These are phyloP conservation scores for Peronospora tabacina DNA, from an alignment of 352 stramenopile species.

Conservation along the genomic window DNA sequence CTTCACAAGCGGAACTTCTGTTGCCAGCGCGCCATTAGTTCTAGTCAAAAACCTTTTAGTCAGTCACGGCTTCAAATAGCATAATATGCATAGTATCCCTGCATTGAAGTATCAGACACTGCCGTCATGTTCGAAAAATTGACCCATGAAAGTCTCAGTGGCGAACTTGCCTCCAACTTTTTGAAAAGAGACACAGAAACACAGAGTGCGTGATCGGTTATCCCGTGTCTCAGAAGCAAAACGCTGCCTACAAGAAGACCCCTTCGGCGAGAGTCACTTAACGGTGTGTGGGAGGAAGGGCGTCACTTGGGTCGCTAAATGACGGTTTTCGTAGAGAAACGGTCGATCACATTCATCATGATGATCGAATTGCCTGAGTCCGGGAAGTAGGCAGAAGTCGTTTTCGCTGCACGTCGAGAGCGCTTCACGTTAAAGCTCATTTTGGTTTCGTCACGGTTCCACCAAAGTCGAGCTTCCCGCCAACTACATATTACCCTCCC, in stretches of 20 bases:
- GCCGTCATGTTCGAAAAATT: conserved; percentile 2
- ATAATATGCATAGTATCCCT: background rate
- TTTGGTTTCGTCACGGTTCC: conserved; percentile 19
- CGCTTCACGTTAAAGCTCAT: conserved; percentile 11
- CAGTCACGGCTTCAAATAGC: background rate
- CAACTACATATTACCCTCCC: background rate
- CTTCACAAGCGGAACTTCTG: background rate
- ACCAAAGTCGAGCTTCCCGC: conserved; percentile 4
- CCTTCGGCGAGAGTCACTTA: background rate
- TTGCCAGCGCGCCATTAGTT: background rate
- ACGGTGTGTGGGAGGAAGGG: background rate
- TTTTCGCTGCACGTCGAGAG: background rate
- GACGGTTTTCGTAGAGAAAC: background rate
- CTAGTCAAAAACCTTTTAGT: background rate
- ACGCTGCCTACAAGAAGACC: conserved; percentile 10
- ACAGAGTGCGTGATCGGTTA: conserved; percentile 3
- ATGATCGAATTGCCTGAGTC: conserved; percentile 1
- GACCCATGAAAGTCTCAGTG: conserved; percentile 4
- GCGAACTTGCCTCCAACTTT: background rate
- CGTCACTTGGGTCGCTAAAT: conserved; percentile 3
- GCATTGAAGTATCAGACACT: background rate
- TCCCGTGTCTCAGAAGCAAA: conserved; percentile 14
- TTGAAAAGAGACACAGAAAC: background rate
- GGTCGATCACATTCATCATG: conserved; percentile 2
- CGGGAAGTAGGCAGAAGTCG: background rate